Evolutionary conservation across 192 early-diverging fungal genomes (phyloP).

Genomic region (Coemansia sp.): DNA sequence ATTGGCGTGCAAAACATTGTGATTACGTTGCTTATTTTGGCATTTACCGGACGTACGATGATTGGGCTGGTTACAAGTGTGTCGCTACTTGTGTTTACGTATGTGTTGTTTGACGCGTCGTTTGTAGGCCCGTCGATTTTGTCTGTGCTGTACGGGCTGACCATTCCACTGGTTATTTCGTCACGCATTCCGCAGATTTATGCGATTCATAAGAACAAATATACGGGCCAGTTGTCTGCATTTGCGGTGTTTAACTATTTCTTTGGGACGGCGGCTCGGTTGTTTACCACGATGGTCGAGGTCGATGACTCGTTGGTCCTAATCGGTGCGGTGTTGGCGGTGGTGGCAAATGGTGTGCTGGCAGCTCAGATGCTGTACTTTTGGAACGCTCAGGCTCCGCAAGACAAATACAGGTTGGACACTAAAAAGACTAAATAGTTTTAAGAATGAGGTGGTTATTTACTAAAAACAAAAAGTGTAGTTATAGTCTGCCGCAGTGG

Average conservation of each 20-base stretch:
- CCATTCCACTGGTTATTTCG: conserved; percentile 76
- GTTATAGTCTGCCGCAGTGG: conserved; percentile 43
- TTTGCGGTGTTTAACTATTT: conserved; percentile 90
- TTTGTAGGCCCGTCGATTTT: conserved; percentile 57
- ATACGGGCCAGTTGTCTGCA: conserved; percentile 88
- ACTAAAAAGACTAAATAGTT: conserved; percentile 42
- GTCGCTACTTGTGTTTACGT: conserved; percentile 50
- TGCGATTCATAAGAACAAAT: conserved; percentile 76
- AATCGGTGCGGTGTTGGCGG: conserved; percentile 64
- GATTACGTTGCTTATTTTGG: conserved; percentile 69
- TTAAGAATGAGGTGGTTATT: neutral
- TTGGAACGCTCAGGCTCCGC: conserved; percentile 60
- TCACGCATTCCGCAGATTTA: conserved; percentile 90
- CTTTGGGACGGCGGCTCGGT: conserved; percentile 79
- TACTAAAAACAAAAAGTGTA: conserved; percentile 18
- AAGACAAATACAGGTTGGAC: conserved; percentile 55
- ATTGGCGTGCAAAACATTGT: conserved; percentile 81
- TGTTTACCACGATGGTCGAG: conserved; percentile 92
- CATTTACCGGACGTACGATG: conserved; percentile 54
- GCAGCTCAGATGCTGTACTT: conserved; percentile 77
- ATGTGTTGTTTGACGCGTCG: conserved; percentile 55
- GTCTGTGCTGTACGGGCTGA: conserved; percentile 66
- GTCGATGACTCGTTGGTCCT: conserved; percentile 82
- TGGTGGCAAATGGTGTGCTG: conserved; percentile 74
- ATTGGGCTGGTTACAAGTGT: conserved; percentile 27